Base-by-base conservation (phyloP, 306 rosid species). In the Benincasa hispida region DNA sequence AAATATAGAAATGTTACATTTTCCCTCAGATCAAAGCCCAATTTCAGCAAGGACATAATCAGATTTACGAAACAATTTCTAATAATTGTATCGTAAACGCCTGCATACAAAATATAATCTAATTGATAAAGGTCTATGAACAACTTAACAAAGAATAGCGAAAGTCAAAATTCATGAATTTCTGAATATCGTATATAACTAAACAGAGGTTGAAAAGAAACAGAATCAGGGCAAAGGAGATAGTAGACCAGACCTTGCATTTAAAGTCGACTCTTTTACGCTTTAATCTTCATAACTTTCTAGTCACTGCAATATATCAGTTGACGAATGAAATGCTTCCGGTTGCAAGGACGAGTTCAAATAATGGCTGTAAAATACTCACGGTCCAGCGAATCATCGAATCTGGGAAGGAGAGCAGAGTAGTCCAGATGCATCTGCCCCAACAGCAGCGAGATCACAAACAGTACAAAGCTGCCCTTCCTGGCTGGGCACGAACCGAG, bases 361-460 rank as follows among this genome's bases (percentile, higher is more conserved):
- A 41, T 10, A 74, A 74, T 56, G 42, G 13, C 78, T 6, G 32
- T 21, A 35, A 74, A n/a, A 73, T 47, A 32, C 15, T 55, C 8
- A 14, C 15, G 5, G 5, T 17, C 45, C 2, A 18, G 18, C 19
- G 0, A 81, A 84, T 87, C 90, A 93, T 61, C 97, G 91, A 77
- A 89, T 83, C 88, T 93, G 98, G 58, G 96, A 68, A 82, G 98
- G 18, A 48, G 87, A 76, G 97, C 98, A 93, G 34, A 91, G 81
- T 87, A 93, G 85, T 55, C 98, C 98, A 13, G 98, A 91, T 70
- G 98, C 97, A 83, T 93, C 97, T 1, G 90, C 92, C 13, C 97
- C 98, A 13, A 88, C 91, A 10, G 87, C 87, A 14, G 97, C 87
- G 78, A 93, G 91, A 28, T 89, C 93, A 85, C 98, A 93, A 75